Conservation (phyloP, 1,139 yeast species). For the Candida sanyaensis region DNA sequence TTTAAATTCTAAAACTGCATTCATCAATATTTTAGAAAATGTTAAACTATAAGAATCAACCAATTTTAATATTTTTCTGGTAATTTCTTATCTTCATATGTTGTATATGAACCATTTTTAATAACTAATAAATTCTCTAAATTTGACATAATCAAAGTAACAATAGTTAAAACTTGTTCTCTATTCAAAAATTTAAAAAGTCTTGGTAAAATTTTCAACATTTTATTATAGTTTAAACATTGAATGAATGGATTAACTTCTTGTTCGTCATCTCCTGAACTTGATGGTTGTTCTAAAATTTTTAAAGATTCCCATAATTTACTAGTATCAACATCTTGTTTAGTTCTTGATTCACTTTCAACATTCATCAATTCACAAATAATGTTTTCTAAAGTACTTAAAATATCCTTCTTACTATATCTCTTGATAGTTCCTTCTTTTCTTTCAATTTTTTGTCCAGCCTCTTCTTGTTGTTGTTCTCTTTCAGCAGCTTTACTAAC, state of each 20-base stretch:
- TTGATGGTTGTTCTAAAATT: slow-evolving; percentile 53
- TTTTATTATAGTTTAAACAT: slow-evolving; percentile 82
- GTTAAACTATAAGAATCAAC: slow-evolving; percentile 82
- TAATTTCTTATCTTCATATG: slow-evolving; percentile 52
- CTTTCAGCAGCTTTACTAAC: slow-evolving; percentile 56
- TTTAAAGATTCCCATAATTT: slow-evolving; percentile 80
- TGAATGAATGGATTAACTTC: slow-evolving; percentile 80
- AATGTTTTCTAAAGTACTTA: slow-evolving; percentile 70
- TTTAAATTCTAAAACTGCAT: slow-evolving; percentile 80
- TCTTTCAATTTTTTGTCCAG: slow-evolving; percentile 21
- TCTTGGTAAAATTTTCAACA: slow-evolving; percentile 86
- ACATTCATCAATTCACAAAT: slow-evolving; percentile 76
- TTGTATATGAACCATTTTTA: slow-evolving; percentile 74
- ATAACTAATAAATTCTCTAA: slow-evolving; percentile 80
- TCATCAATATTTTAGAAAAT: slow-evolving; percentile 82
- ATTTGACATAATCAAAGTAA: slow-evolving; percentile 80
- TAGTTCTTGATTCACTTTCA: slow-evolving; percentile 81
- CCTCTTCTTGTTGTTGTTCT: slow-evolving; percentile 33
- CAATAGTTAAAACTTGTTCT: slow-evolving; percentile 76
- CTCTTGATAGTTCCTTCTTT: slow-evolving; percentile 24
- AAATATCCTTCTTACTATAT: slow-evolving; percentile 45
- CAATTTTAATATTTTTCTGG: slow-evolving; percentile 60
- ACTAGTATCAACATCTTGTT: slow-evolving; percentile 52
- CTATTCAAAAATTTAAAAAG: slow-evolving; percentile 78
- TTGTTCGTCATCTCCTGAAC: slow-evolving; percentile 44